A percentile compares a stretch with the other conserved stretches of the same genome.
These are phyloP conservation scores for Aschersonia sp. DNA, from an alignment of 2,329 filamentous ascomycete genomes.

Conservation along the genomic window DNA sequence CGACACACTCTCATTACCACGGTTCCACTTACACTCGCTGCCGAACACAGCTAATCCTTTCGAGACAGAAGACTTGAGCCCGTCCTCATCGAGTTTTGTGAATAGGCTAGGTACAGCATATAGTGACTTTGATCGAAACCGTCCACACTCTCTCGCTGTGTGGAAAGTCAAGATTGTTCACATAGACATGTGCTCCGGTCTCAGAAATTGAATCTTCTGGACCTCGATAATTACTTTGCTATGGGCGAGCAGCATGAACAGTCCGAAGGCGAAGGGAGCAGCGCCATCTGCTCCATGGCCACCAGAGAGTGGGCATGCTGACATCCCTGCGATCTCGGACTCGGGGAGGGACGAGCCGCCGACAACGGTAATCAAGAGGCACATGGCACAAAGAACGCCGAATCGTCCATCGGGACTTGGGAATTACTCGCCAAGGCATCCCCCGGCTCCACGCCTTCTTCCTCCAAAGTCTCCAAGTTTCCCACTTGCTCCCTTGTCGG, in stretches of 20 bases:
- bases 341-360: background rate
- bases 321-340: background rate
- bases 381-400: slow-evolving; percentile 4
- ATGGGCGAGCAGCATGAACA: slow-evolving; percentile 4
- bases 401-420: background rate
- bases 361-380: background rate
- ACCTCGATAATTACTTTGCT: background rate
- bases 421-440: background rate
- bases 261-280: background rate
- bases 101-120: too few species aligned
- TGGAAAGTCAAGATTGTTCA: background rate
- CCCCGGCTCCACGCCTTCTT: background rate
- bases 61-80: too few species aligned
- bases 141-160: too few species aligned
- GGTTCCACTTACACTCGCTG: background rate
- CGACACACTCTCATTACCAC: slow-evolving; percentile 4
- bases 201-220: background rate
- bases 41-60: too few species aligned
- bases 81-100: too few species aligned
- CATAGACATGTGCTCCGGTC: background rate
- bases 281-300: background rate
- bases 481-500: too few species aligned
- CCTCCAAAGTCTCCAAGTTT: background rate
- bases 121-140: too few species aligned
- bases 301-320: background rate